Evolutionary conservation across 192 early-diverging fungal genomes (phyloP).

Genomic region (Mortierella hygrophila): DNA sequence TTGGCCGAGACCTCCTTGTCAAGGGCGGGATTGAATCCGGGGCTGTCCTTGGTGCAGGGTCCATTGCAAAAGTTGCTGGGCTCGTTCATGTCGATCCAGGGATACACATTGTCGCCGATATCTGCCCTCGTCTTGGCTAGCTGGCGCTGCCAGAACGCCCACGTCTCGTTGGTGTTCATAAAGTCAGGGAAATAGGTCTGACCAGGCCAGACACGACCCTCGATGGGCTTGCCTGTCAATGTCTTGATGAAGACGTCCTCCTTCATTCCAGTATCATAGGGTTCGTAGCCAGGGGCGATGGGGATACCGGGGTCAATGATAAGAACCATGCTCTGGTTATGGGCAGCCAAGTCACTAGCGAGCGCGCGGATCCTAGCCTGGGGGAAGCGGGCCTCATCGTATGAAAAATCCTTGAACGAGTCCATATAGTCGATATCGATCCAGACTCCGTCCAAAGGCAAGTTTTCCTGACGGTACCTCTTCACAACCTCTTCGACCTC

Average conservation of each 20-base stretch:
- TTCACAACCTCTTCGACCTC: conserved; percentile 67
- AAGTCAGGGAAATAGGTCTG: conserved; percentile 78
- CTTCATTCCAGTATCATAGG: conserved; percentile 64
- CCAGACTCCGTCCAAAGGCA: conserved; percentile 76
- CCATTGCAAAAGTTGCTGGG: conserved; percentile 75
- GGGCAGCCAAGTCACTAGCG: conserved; percentile 58
- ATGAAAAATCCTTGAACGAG: conserved; percentile 69
- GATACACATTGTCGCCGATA: conserved; percentile 63
- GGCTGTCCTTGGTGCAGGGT: conserved; percentile 50
- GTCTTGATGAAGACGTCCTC: conserved; percentile 72
- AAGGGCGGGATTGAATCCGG: conserved; percentile 32
- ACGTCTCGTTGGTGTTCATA: conserved; percentile 62
- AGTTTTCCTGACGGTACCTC: conserved; percentile 64
- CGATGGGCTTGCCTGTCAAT: conserved; percentile 61
- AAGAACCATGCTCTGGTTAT: conserved; percentile 68
- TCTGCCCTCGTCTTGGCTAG: conserved; percentile 63
- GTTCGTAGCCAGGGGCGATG: conserved; percentile 58
- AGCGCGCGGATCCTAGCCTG: conserved; percentile 60
- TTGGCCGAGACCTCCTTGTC: conserved; percentile 23
- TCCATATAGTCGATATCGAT: conserved; percentile 85
- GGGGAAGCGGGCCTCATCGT: conserved; percentile 68
- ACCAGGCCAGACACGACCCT: conserved; percentile 75
- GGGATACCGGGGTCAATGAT: conserved; percentile 78
- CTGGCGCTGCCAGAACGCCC: conserved; percentile 39
- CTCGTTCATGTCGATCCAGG: conserved; percentile 85